Conservation (phyloP, 73 alveolate species). For the Tetrahymena elliotti region DNA sequence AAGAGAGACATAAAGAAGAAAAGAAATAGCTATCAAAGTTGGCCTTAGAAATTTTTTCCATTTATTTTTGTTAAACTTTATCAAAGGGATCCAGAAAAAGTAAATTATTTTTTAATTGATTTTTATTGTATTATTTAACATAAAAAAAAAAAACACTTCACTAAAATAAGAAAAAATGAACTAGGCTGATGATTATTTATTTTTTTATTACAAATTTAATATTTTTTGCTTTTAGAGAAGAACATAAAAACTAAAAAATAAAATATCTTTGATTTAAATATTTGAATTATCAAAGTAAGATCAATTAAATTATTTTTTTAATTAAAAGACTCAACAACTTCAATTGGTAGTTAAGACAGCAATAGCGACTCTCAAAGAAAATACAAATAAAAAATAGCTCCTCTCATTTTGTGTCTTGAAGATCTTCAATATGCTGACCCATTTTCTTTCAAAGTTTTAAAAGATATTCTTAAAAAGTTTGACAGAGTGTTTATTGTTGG, state of each 20-base stretch:
- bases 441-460: constrained; percentile 4
- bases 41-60: background rate
- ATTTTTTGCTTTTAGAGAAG: too few relatives aligned
- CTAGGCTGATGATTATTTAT: too few relatives aligned
- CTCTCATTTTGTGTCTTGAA: constrained; percentile 9
- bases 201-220: too few relatives aligned
- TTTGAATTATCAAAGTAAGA: too few relatives aligned
- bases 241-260: too few relatives aligned
- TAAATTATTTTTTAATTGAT: background rate
- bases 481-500: constrained; percentile 16
- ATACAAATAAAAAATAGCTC: constrained; percentile 13
- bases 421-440: constrained; percentile 37
- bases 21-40: background rate
- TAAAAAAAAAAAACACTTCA: too few relatives aligned
- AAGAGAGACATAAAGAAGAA: background rate
- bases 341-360: background rate
- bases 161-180: too few relatives aligned
- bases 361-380: background rate
- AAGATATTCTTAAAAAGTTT: constrained; percentile 15
- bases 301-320: too few relatives aligned
- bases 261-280: too few relatives aligned
- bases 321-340: background rate
- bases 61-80: background rate
- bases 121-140: background rate
- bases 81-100: background rate